These are phyloP conservation scores for Fusarium stilboides DNA, from an alignment of 2,329 filamentous ascomycete species.

Conservation along the genomic window DNA sequence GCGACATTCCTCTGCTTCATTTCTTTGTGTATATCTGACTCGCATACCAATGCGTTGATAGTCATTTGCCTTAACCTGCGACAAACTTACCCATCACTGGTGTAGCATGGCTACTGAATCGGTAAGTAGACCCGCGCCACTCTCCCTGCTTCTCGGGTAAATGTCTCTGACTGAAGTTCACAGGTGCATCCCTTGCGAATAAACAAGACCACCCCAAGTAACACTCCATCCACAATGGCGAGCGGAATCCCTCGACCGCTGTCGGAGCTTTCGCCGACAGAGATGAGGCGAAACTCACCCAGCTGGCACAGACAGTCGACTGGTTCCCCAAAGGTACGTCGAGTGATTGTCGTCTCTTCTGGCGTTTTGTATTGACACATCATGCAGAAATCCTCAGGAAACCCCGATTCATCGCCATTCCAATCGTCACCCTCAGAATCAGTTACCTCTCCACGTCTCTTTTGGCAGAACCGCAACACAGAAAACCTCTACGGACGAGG, in stretches of 20 bases:
- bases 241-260: slow-evolving; percentile 79
- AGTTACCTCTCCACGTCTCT: slow-evolving; percentile 83
- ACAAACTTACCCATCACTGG: slow-evolving; percentile 42
- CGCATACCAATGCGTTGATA: slow-evolving; percentile 56
- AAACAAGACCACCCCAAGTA: slow-evolving; percentile 74
- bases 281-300: slow-evolving; percentile 91
- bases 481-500: slow-evolving; percentile 79
- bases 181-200: slow-evolving; percentile 86
- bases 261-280: slow-evolving; percentile 89
- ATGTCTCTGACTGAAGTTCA: slow-evolving; percentile 44
- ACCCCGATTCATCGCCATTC: slow-evolving; percentile 85
- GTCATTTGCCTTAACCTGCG: slow-evolving; percentile 47
- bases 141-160: slow-evolving; percentile 32
- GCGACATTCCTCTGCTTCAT: slow-evolving; percentile 52
- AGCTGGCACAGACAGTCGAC: slow-evolving; percentile 88
- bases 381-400: slow-evolving; percentile 75
- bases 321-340: slow-evolving; percentile 57
- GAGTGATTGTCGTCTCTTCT: slow-evolving; percentile 14
- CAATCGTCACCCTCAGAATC: slow-evolving; percentile 83
- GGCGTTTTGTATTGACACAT: slow-evolving; percentile 51
- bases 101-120: slow-evolving; percentile 57
- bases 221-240: slow-evolving; percentile 75
- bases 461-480: slow-evolving; percentile 88
- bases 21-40: slow-evolving; percentile 43
- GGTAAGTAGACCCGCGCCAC: slow-evolving; percentile 52